These are phyloP conservation scores for Populus deltoides DNA, from an alignment of 345 rosid species.

Conservation along the genomic window DNA sequence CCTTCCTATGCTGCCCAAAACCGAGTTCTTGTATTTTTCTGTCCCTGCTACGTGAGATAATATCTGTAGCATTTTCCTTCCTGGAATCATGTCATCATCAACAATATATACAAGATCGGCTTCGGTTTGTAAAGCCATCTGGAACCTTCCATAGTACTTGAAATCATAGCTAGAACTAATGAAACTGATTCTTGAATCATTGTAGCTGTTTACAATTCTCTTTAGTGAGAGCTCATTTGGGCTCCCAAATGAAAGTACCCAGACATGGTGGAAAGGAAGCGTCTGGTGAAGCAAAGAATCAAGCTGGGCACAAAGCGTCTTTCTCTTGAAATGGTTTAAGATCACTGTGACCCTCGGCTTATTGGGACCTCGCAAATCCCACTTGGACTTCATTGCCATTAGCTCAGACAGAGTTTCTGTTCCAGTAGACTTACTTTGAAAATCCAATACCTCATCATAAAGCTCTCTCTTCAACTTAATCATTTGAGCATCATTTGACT, in stretches of 20 bases:
- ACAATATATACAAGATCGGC: slow-evolving; percentile 79
- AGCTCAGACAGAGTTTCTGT: slow-evolving; percentile 68
- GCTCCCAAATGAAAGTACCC: slow-evolving; percentile 91
- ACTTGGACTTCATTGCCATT: slow-evolving; percentile 77
- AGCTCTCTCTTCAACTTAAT: slow-evolving; percentile 75
- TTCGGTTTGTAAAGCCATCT: slow-evolving; percentile 91
- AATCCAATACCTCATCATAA: slow-evolving; percentile 55
- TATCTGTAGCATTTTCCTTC: slow-evolving; percentile 86
- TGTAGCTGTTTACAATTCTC: slow-evolving; percentile 72
- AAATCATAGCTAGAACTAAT: slow-evolving; percentile 87
- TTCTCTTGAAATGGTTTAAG: slow-evolving; percentile 92
- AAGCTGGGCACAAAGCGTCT: slow-evolving; percentile 87
- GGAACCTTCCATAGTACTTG: slow-evolving; percentile 96
- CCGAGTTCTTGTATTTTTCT: slow-evolving; percentile 83
- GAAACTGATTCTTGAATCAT: slow-evolving; percentile 89
- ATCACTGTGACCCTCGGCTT: slow-evolving; percentile 79
- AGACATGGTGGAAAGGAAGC: slow-evolving; percentile 83
- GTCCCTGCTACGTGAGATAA: slow-evolving; percentile 96
- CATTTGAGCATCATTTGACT: slow-evolving; percentile 69
- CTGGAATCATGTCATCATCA: slow-evolving; percentile 97
- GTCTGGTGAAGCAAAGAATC: slow-evolving; percentile 86
- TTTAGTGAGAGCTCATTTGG: slow-evolving; percentile 72
- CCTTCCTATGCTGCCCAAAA: slow-evolving; percentile 91
- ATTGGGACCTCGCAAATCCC: slow-evolving; percentile 64
- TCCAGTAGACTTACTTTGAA: slow-evolving; percentile 57